phyloP scores from a whole-genome alignment of 2,329 filamentous ascomycete species.

The Ophiostoma piceae region DNA sequence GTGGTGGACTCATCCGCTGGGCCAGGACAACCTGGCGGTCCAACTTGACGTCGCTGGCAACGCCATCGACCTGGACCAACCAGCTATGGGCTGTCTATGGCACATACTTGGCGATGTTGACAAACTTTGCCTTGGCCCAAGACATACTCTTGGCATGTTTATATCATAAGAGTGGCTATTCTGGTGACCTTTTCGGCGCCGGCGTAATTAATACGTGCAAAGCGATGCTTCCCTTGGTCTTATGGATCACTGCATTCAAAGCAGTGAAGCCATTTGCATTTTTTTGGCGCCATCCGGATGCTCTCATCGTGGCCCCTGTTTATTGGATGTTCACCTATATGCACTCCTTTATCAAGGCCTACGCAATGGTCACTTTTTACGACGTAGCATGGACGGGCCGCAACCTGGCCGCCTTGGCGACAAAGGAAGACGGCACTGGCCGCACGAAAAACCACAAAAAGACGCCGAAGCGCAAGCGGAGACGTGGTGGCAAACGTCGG shows the following conservation, averaged over 20 bases:
- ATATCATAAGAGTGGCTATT: conserved; percentile 24
- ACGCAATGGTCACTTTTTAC: conserved; percentile 49
- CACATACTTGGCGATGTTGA: conserved; percentile 49
- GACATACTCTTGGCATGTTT: conserved; percentile 43
- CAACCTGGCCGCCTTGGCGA: conserved; percentile 31
- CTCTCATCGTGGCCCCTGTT: conserved; percentile 46
- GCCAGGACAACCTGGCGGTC: conserved; percentile 54
- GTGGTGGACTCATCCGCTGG: conserved; percentile 52
- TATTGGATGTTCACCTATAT: conserved; percentile 53
- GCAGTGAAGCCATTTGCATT: conserved; percentile 52
- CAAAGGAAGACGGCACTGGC: not conserved
- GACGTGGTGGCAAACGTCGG: not conserved
- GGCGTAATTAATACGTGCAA: not conserved
- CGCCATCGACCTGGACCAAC: conserved; percentile 36
- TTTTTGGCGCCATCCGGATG: conserved; percentile 46
- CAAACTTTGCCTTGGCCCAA: conserved; percentile 52
- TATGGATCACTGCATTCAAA: conserved; percentile 54
- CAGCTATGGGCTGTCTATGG: conserved; percentile 52
- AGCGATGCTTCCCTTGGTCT: conserved; percentile 26
- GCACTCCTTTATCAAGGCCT: conserved; percentile 55
- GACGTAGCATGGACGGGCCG: conserved; percentile 41
- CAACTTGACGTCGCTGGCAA: conserved; percentile 46
- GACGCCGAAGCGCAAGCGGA: not conserved
- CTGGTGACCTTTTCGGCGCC: not conserved
- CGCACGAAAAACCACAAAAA: not conserved